Percentiles rank a stretch among this genome's conserved stretches.
Conservation (phyloP, 2,329 filamentous ascomycete genomes). For the Colletotrichum tropicicola region DNA sequence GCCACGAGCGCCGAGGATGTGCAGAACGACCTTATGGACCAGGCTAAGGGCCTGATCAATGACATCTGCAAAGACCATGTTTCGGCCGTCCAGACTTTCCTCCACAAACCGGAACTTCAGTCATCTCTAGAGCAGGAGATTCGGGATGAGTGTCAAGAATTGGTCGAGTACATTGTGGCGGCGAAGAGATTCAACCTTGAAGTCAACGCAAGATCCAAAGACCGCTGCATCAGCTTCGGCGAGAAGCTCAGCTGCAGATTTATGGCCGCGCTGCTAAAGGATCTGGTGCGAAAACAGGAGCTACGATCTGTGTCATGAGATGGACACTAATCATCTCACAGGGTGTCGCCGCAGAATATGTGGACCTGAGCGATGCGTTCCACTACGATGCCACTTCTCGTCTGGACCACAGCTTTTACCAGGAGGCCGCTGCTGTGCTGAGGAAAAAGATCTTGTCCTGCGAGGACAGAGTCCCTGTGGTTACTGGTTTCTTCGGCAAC, state of each 20-base stretch:
- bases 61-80: constrained; percentile 87
- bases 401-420: constrained; percentile 76
- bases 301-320: not conserved
- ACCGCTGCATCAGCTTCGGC: constrained; percentile 91
- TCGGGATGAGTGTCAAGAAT: constrained; percentile 80
- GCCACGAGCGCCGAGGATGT: constrained; percentile 61
- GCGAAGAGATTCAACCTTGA: constrained; percentile 75
- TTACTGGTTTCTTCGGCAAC: constrained; percentile 95
- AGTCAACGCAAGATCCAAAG: constrained; percentile 81
- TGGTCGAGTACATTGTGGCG: constrained; percentile 77
- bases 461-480: constrained; percentile 74
- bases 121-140: constrained; percentile 72
- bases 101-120: constrained; percentile 65
- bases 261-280: constrained; percentile 85
- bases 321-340: constrained; percentile 43
- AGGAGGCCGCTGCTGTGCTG: constrained; percentile 68
- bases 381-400: constrained; percentile 69
- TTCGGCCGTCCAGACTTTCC: constrained; percentile 71
- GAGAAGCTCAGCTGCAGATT: constrained; percentile 96
- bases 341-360: constrained; percentile 86
- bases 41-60: constrained; percentile 79
- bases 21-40: constrained; percentile 63
- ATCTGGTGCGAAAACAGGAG: constrained; percentile 59
- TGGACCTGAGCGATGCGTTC: constrained; percentile 87
- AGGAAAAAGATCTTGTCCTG: constrained; percentile 72